phyloP scores from a whole-genome alignment of 1,284 basidiomycete genomes.

The Uromyces viciae-fabae region DNA sequence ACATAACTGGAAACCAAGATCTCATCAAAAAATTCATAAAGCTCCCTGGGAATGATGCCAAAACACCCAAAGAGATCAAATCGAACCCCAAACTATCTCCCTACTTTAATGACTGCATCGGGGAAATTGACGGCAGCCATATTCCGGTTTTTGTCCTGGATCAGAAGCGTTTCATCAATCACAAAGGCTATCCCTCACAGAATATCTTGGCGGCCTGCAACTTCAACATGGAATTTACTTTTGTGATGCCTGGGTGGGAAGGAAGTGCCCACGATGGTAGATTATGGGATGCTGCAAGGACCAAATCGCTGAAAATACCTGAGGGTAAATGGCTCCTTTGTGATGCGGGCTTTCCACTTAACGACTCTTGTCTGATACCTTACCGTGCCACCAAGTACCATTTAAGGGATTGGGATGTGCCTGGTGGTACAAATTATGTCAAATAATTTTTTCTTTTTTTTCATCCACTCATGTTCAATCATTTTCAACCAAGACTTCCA shows the following conservation, averaged over 20 bases:
- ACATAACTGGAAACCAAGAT: neutral
- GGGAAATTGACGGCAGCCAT: neutral
- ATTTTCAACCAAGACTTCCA: too few relatives aligned
- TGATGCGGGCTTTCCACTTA: neutral
- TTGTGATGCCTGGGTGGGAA: neutral
- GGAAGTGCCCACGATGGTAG: neutral
- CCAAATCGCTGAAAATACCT: neutral
- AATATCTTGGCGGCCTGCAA: constrained; percentile 8
- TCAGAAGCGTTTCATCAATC: neutral
- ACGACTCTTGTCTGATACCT: neutral
- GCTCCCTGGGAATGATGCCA: neutral
- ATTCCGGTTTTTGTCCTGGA: neutral
- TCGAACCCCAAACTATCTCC: neutral
- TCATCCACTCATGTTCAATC: too few relatives aligned
- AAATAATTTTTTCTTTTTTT: neutral
- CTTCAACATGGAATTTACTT: neutral
- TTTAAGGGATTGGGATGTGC: neutral
- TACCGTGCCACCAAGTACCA: constrained; percentile 3
- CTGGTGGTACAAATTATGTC: neutral
- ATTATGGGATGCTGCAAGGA: neutral
- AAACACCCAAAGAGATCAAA: neutral
- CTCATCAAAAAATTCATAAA: neutral
- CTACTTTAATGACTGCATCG: constrained; percentile 1
- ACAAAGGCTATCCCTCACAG: neutral
- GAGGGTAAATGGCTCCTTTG: neutral